Base-by-base conservation (phyloP, 768 basidiomycete species). In the Naematelia aurantialba region DNA sequence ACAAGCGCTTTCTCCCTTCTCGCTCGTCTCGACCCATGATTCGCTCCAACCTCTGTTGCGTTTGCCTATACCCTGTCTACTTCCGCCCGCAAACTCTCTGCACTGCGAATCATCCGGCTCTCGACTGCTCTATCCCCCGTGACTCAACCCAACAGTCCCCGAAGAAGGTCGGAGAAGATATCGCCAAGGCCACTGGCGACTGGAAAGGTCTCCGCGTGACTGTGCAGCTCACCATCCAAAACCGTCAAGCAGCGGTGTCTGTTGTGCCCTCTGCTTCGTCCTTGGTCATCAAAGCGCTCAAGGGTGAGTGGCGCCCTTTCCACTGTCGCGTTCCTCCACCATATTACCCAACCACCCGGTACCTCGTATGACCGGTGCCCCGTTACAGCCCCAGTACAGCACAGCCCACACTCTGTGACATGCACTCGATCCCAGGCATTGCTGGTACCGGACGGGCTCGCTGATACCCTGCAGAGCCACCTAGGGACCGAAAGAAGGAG, bases 151-250 rank as follows among this genome's bases (percentile, higher is more conserved):
- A 53, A 31, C 69, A 98, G 96, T 97, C 96, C 59, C 96, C 96
- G 71, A 99, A 99, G 83, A 98, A 98, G 83, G 96, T 99, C 80
- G 96, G 96, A 81, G 96, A 99, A 90, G 96, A 99, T 81, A 99
- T 99, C 78, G 96, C 96, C 72, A 99, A 99, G 80, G 94, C 94
- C 59, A 99, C 96, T 61, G 85, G 86, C 49, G 87, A 87, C 78
- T 99, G 96, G 96, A 99, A 99, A 81, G 96, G 96, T 82, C 90
- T 98, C 77, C 91, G 93, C 63, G 94, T 99, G 60, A 98, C 96
- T 67, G 92, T 98, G 67, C 91, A 97, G 80, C 85, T 98, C 61
- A 98, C 94, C 60, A 97, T 98, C 80, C 96, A 98, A 85, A 99
- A 99, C 81, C 91, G 96, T 80, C 96, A 99, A 86, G 96, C 96